Evolutionary conservation across 169 alveolate species (phyloP).

Genomic region (Eimeria sp.): DNA sequence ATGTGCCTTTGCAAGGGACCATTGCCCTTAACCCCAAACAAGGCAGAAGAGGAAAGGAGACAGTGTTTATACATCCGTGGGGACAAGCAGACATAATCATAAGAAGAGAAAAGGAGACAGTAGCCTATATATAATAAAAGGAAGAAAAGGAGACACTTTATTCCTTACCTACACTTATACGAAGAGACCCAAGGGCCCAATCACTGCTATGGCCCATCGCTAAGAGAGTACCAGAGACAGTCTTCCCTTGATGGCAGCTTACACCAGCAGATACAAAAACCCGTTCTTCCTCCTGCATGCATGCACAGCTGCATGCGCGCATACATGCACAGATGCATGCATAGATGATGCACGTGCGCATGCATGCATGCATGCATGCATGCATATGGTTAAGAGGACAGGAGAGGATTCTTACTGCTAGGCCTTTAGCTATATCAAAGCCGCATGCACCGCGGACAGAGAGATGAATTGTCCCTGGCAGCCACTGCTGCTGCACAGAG

Average conservation of each 20-base stretch:
- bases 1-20: neutral
- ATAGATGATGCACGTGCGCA: neutral
- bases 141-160: neutral
- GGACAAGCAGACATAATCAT: no score
- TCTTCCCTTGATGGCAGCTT: constrained; percentile 34
- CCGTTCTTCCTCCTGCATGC: constrained; percentile 22
- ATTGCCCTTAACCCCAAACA: neutral
- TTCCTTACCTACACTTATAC: constrained; percentile 9
- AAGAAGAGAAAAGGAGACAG: neutral
- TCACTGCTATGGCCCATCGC: constrained; percentile 7
- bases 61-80: no score
- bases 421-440: neutral
- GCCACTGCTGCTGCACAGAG: constrained; percentile 41
- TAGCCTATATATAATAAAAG: no score
- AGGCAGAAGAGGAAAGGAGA: neutral
- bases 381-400: neutral
- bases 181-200: constrained; percentile 44
- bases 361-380: no score
- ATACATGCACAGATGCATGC: neutral
- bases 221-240: neutral
- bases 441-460: constrained; percentile 4
- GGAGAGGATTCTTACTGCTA: constrained; percentile 1
- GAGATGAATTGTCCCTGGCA: constrained; percentile 22
- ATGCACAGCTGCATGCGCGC: neutral
- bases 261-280: constrained; percentile 44